Evolutionary conservation across 306 rosid genomes (phyloP).

Genomic region (Malus asiatica): DNA sequence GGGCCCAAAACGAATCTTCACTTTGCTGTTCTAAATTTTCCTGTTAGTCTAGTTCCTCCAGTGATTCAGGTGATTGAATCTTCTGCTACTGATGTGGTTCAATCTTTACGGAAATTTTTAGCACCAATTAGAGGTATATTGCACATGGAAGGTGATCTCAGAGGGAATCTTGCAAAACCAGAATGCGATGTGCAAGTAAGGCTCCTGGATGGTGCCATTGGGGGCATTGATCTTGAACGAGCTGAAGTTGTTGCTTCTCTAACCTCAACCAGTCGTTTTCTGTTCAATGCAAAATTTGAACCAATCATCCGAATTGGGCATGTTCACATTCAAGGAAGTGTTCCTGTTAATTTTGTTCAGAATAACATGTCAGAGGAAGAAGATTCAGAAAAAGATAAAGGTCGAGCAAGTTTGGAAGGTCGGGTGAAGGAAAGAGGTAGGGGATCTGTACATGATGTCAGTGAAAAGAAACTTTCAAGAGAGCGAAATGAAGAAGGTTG

Average conservation of each 20-base stretch:
- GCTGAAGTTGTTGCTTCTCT: constrained; percentile 93
- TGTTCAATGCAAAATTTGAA: constrained; percentile 88
- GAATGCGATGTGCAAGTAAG: constrained; percentile 95
- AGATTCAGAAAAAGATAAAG: constrained; percentile 45
- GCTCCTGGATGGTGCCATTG: constrained; percentile 89
- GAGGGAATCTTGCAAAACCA: constrained; percentile 85
- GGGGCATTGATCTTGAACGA: constrained; percentile 82
- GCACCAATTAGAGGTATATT: constrained; percentile 78
- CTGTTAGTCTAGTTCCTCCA: constrained; percentile 82
- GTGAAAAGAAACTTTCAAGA: constrained; percentile 43
- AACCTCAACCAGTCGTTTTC: constrained; percentile 72
- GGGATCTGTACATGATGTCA: constrained; percentile 37
- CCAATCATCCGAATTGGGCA: constrained; percentile 82
- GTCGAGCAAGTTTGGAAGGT: constrained; percentile 44
- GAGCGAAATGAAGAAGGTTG: constrained; percentile 75
- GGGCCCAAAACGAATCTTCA: constrained; percentile 88
- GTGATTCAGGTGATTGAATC: constrained; percentile 74
- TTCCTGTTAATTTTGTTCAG: constrained; percentile 71
- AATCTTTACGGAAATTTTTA: constrained; percentile 56
- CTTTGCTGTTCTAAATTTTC: constrained; percentile 85
- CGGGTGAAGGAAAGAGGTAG: constrained; percentile 60
- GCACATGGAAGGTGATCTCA: constrained; percentile 98
- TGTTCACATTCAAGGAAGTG: constrained; percentile 77
- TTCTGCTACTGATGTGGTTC: constrained; percentile 64
- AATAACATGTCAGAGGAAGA: constrained; percentile 44